Base-by-base conservation (phyloP, 1,284 basidiomycete species). In the Apiotrichum sp. region DNA sequence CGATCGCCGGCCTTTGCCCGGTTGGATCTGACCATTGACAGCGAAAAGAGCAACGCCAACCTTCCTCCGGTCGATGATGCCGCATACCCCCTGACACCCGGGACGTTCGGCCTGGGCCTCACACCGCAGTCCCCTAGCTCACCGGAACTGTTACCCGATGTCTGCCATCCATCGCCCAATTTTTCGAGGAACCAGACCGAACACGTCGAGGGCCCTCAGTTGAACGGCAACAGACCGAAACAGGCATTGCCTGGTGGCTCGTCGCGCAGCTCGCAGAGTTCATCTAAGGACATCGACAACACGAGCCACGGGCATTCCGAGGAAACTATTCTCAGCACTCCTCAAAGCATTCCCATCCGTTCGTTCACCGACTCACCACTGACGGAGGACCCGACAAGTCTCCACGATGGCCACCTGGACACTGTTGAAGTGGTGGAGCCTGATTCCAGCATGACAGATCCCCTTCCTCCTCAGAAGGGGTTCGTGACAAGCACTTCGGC, bases 321-420 rank as follows among this genome's bases (percentile, higher is more conserved):
- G 31, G 59, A 57, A 35, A 57, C 55, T 0, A 36, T 57, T 3
- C 36, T 61, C 14, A 43, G 44, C 47, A 61, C 59, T 5, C 59
- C 59, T 0, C 53, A 61, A 32, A 57, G 40, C 13, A 8, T 47
- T 7, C 43, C 51, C 11, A 14, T 47, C 6, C 34, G 46, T 3
- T 29, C 46, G 35, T 47, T 47, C n/a, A 13, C 7, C 33, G 45
- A 36, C 14, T 36, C 45, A 6, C 31, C 45, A 4, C 45, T 9
- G 7, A 13, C 14, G 9, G 44, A 38, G 7, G 9, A 11, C 5
- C n/a, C 40, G 11, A 7, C 40, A n/a, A 14, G 6, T 41, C 40
- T 41, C 40, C 6, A 41, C 40, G 40, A 9, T 41, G 40, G 40
- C 16, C n/a, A 36, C 8, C 32, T 33, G 6, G 46, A 29, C n/a